Evolutionary conservation across 2,329 filamentous ascomycete species (phyloP), one percentile per base, ranked within the genome.

Genomic region (Sporothrix luriei): DNA sequence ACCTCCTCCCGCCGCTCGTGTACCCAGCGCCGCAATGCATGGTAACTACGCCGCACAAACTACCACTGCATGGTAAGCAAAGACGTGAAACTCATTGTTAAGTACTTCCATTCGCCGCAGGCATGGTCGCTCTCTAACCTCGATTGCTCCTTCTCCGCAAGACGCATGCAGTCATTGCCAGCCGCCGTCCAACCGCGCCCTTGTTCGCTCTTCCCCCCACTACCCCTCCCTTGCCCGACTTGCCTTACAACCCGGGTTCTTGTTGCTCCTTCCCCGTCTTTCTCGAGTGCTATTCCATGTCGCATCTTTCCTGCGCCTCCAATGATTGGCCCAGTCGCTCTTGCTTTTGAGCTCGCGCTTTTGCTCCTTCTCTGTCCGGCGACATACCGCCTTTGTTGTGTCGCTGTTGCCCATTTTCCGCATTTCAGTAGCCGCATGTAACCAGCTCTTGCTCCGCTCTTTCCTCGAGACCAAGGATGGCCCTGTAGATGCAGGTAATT

Each of bases 221-320:
- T 68, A 40, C 67, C 55, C 55, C 66, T 68, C 67, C 54, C 52
- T 59, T 68, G 19, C 40, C 19, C 24, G 24, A 46, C 21, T 48
- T 24, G 61, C 43, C 61, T 64, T 62, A 48, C 62, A 51, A 49
- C 62, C 62, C 43, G 38, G 62, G 24, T 65, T 62, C 59, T 21
- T 29, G 10, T 51, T 51, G 26, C 46, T 66, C 49, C 64, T 55
- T 52, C 55, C 33, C 67, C 26, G 43, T 61, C 29, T 54, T 66
- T 51, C 40, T 10, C 40, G 38, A 33, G 5, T 33, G 6, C 33
- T 33, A 4, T 33, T 33, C 33, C 7, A 33, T 6, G 6, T 6
- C 29, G 29, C 29, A 33, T 33, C 29, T 33, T 0, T 33, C 6
- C 33, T 33, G 33, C 9, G 33, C 33, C 9, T 33, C 33, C 4